Conservation (phyloP, 1,139 yeast genomes). For the Saccharomycopsis hybrid region DNA sequence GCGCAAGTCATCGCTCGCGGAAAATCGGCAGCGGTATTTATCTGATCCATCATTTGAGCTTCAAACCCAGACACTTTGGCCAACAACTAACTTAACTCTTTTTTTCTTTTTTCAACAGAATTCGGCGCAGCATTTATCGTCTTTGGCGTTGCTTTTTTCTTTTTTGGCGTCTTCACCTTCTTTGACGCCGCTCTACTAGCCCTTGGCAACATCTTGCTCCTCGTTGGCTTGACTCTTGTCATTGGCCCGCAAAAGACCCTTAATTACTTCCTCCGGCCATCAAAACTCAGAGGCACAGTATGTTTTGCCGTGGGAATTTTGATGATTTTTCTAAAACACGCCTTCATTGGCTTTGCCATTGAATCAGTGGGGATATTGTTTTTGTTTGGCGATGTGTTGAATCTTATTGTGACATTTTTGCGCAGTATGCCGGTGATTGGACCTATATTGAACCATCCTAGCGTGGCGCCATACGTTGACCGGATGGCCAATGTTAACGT, state of each 20-base stretch:
- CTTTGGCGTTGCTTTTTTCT: conserved; percentile 71
- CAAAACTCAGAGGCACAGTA: conserved; percentile 78
- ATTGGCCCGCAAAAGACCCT: conserved; percentile 85
- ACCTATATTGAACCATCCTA: conserved; percentile 74
- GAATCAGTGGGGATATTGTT: conserved; percentile 87
- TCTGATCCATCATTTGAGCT: not conserved
- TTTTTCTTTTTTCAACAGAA: conserved; percentile 38
- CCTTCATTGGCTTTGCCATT: conserved; percentile 77
- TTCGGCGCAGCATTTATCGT: conserved; percentile 94
- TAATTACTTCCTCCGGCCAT: conserved; percentile 79
- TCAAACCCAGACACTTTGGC: not conserved
- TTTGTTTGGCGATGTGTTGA: conserved; percentile 86
- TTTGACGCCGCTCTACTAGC: conserved; percentile 89
- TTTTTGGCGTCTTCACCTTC: conserved; percentile 76
- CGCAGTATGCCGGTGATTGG: conserved; percentile 88
- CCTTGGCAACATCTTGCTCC: conserved; percentile 74
- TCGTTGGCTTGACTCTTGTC: conserved; percentile 75
- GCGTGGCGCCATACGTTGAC: conserved; percentile 71
- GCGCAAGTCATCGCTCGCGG: not conserved
- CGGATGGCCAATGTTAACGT: conserved; percentile 58
- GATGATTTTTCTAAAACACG: conserved; percentile 55
- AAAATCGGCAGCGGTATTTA: not conserved
- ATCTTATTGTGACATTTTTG: conserved; percentile 83
- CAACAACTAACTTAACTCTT: not conserved
- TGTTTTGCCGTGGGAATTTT: conserved; percentile 72